Evolutionary conservation across 352 stramenopile species (phyloP).

Genomic region (Pseudoperonospora humuli): DNA sequence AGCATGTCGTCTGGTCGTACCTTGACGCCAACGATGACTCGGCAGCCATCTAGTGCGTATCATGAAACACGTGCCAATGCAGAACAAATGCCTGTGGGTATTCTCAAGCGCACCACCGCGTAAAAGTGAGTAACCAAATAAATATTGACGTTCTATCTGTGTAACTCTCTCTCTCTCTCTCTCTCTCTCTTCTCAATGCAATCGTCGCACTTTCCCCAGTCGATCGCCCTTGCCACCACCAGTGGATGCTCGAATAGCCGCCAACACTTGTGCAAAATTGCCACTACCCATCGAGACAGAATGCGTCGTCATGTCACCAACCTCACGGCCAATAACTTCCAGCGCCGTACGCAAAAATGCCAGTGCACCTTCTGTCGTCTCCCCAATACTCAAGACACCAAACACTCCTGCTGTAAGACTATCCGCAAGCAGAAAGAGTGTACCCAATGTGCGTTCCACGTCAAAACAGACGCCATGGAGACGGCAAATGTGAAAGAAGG

Average conservation of each 20-base stretch:
- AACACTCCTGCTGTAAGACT: constrained; percentile 75
- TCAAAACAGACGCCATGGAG: no score
- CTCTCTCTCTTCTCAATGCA: no score
- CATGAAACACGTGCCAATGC: constrained; percentile 20
- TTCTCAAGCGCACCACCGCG: constrained; percentile 36
- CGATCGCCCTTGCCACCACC: constrained; percentile 33
- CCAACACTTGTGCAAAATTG: constrained; percentile 68
- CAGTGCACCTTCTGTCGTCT: constrained; percentile 39
- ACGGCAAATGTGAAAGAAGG: no score
- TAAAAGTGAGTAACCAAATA: constrained; percentile 19
- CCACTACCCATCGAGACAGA: no score
- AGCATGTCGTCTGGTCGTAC: constrained; percentile 9
- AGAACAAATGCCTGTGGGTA: constrained; percentile 45
- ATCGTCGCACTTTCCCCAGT: constrained; percentile 30
- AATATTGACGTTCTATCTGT: constrained; percentile 20
- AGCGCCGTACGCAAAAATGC: constrained; percentile 59
- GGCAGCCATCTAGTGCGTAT: constrained; percentile 13
- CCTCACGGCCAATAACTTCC: constrained; percentile 64
- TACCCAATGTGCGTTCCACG: no score
- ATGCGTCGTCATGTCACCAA: no score
- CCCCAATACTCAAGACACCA: constrained; percentile 53
- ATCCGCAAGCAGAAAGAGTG: no score
- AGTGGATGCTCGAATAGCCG: constrained; percentile 38
- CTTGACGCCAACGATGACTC: constrained; percentile 14
- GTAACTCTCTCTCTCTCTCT: neutral